Percentiles rank a stretch among this genome's conserved stretches.
Conservation (phyloP, 2,329 filamentous ascomycete genomes). For the Sclerotinia glacialis region DNA sequence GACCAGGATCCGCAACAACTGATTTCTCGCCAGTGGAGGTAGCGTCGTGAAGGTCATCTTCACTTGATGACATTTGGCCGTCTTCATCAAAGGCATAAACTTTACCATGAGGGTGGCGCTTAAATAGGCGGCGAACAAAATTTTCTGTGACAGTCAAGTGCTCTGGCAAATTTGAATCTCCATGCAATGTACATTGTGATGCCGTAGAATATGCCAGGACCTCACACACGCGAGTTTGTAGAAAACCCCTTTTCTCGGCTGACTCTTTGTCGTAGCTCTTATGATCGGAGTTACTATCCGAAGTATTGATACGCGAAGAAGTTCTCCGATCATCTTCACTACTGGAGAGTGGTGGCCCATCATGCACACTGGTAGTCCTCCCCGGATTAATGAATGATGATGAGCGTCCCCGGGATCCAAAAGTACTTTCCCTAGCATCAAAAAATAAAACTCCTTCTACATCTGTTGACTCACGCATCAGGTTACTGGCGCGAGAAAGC, state of each 20-base stretch:
- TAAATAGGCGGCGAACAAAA: conserved; percentile 18
- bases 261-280: not conserved
- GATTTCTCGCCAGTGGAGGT: not conserved
- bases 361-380: not conserved
- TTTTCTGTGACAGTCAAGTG: conserved; percentile 19
- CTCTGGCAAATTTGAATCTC: conserved; percentile 24
- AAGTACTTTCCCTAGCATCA: conserved; percentile 27
- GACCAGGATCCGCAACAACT: not conserved
- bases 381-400: not conserved
- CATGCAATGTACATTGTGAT: conserved; percentile 11
- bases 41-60: conserved; percentile 7
- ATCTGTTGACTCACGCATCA: conserved; percentile 35
- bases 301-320: not conserved
- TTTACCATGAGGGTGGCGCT: conserved; percentile 34
- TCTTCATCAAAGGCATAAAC: conserved; percentile 34
- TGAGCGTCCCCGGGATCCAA: conserved; percentile 2
- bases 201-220: conserved; percentile 35
- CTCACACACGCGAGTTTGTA: conserved; percentile 24
- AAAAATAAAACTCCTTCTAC: conserved; percentile 36
- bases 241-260: not conserved
- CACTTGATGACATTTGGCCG: conserved; percentile 25
- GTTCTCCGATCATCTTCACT: not conserved
- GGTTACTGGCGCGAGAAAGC: conserved; percentile 36
- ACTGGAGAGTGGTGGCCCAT: not conserved
- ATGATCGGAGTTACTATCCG: not conserved